Conservation (phyloP, 2,329 filamentous ascomycete genomes). For the Fusarium udum region DNA sequence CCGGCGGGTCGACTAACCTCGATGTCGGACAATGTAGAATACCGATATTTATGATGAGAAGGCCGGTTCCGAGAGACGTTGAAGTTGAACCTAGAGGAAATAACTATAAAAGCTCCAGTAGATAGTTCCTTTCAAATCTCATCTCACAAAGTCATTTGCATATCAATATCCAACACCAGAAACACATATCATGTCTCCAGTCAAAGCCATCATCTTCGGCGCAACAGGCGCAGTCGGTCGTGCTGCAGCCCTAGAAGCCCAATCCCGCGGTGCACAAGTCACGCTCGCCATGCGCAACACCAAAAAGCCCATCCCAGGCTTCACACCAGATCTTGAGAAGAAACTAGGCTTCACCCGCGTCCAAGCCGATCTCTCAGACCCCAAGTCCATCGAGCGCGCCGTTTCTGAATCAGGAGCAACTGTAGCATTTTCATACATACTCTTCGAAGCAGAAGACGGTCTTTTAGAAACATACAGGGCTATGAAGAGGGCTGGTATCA, state of each 20-base stretch:
- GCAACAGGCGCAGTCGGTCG: conserved; percentile 21
- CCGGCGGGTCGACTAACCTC: background rate
- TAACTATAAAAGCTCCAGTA: too few species aligned
- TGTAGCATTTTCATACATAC: conserved; percentile 14
- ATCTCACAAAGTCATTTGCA: too few species aligned
- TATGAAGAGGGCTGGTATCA: conserved; percentile 13
- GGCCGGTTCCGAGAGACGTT: background rate
- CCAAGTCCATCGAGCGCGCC: conserved; percentile 1
- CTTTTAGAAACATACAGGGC: background rate
- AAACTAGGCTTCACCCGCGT: conserved; percentile 3
- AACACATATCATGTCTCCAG: conserved; percentile 16
- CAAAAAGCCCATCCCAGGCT: background rate
- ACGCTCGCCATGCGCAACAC: conserved; percentile 20
- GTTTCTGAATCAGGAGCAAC: conserved; percentile 9
- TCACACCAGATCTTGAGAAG: background rate
- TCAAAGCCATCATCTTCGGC: conserved; percentile 22
- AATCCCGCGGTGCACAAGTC: background rate
- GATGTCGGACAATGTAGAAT: background rate
- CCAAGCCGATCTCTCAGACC: conserved; percentile 19
- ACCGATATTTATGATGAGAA: background rate
- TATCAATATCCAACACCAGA: too few species aligned
- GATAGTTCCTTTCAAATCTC: too few species aligned
- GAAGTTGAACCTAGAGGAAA: too few species aligned
- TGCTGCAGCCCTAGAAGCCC: conserved; percentile 13
- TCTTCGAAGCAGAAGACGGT: conserved; percentile 3